Evolutionary conservation across 495 filamentous ascomycete genomes (phyloP).

Genomic region (Aspergillus olivimuriae): DNA sequence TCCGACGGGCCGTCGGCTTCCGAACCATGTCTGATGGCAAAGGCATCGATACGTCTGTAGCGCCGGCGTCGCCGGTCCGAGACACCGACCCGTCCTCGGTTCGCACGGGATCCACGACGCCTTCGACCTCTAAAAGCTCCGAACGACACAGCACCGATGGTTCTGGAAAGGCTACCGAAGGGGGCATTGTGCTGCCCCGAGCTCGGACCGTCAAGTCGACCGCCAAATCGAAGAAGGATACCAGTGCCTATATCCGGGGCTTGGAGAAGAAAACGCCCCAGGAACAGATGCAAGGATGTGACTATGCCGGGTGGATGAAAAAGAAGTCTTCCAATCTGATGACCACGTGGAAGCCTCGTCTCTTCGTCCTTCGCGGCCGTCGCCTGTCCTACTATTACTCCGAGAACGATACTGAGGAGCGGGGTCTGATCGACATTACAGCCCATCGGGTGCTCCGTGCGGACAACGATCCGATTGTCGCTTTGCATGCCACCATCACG

Average conservation of each 20-base stretch:
- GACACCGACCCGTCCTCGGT: slow-evolving; percentile 66
- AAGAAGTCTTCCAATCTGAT: slow-evolving; percentile 93
- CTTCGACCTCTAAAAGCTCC: slow-evolving; percentile 73
- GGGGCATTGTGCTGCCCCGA: slow-evolving; percentile 40
- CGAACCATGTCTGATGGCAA: slow-evolving; percentile 69
- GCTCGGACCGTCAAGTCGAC: slow-evolving; percentile 28
- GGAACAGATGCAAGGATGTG: slow-evolving; percentile 79
- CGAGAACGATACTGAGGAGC: slow-evolving; percentile 83
- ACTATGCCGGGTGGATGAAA: slow-evolving; percentile 99
- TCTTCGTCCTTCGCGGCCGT: slow-evolving; percentile 88
- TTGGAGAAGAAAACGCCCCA: slow-evolving; percentile 74
- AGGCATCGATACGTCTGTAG: slow-evolving; percentile 23
- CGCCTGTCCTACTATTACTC: slow-evolving; percentile 95
- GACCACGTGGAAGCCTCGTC: slow-evolving; percentile 91
- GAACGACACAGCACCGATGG: slow-evolving; percentile 62
- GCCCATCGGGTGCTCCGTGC: slow-evolving; percentile 92
- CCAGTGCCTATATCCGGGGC: slow-evolving; percentile 86
- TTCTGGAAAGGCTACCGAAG: slow-evolving; percentile 58
- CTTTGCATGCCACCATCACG: slow-evolving; percentile 86
- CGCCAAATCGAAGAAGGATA: slow-evolving; percentile 82
- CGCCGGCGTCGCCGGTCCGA: slow-evolving; percentile 51
- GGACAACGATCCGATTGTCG: slow-evolving; percentile 84
- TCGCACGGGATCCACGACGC: slow-evolving; percentile 78
- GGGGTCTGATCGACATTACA: slow-evolving; percentile 95
- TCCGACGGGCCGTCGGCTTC: slow-evolving; percentile 54